A percentile compares a stretch with the other conserved stretches of the same genome.
Evolutionary conservation across 2,329 filamentous ascomycete genomes (phyloP).

Genomic region (Paramyrothecium sp.): DNA sequence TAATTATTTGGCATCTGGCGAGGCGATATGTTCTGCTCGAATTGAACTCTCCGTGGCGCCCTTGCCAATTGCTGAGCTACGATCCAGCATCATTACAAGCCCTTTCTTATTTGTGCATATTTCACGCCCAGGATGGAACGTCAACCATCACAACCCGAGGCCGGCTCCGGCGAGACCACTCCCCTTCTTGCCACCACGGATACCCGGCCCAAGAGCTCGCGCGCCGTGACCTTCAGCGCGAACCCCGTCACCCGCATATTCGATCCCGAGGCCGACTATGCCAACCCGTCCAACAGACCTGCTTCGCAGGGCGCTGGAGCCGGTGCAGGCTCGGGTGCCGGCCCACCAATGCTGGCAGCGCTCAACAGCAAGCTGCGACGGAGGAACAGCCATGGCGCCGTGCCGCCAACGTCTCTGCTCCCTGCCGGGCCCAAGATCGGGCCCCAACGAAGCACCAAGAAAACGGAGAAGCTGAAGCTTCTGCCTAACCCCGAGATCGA

Average conservation of each 20-base stretch:
- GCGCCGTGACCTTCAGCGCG: constrained; percentile 77
- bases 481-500: constrained; percentile 84
- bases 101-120: neutral
- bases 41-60: neutral
- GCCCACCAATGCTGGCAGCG: constrained; percentile 66
- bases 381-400: constrained; percentile 74
- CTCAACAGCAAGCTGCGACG: constrained; percentile 86
- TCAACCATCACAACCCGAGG: constrained; percentile 15
- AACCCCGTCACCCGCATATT: constrained; percentile 64
- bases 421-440: constrained; percentile 69
- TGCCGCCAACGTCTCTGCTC: constrained; percentile 32
- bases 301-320: neutral
- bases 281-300: constrained; percentile 17
- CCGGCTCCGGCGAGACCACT: constrained; percentile 27
- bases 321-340: constrained; percentile 24
- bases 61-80: neutral
- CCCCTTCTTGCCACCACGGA: constrained; percentile 32
- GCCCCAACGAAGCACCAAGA: constrained; percentile 92
- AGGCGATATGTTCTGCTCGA: neutral
- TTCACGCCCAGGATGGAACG: constrained; percentile 18
- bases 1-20: neutral
- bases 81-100: neutral
- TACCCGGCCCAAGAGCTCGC: constrained; percentile 43
- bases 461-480: constrained; percentile 95
- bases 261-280: constrained; percentile 40